Percentiles rank a stretch among this genome's conserved stretches.
Conservation (phyloP, 768 basidiomycete species). For the Termitomyces bulborhizus region DNA sequence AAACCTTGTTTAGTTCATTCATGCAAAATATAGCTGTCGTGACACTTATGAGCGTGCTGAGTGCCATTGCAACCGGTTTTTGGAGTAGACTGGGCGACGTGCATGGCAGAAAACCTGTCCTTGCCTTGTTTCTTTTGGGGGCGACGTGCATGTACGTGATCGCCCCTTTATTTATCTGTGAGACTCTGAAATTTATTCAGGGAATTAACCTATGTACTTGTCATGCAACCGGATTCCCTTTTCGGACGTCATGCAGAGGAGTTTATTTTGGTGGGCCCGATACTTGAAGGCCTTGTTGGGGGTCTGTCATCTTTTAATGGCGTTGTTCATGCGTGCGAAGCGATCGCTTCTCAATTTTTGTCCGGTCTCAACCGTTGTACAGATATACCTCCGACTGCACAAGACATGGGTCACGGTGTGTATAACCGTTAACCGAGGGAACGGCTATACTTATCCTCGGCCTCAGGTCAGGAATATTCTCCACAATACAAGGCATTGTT, state of each 20-base stretch:
- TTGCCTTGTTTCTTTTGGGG: slow-evolving; percentile 61
- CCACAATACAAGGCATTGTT: slow-evolving; percentile 66
- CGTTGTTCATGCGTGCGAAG: slow-evolving; percentile 60
- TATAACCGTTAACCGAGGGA: background rate
- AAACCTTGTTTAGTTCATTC: background rate
- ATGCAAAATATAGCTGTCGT: slow-evolving; percentile 44
- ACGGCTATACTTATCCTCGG: background rate
- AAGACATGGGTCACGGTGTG: slow-evolving; percentile 40
- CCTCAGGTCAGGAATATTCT: slow-evolving; percentile 45
- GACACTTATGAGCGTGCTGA: slow-evolving; percentile 70
- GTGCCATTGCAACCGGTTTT: slow-evolving; percentile 78
- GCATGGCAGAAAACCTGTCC: slow-evolving; percentile 69
- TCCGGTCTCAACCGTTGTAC: slow-evolving; percentile 12
- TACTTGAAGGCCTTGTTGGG: slow-evolving; percentile 75
- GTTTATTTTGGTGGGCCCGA: slow-evolving; percentile 70
- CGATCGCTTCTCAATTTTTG: slow-evolving; percentile 32
- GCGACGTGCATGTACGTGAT: slow-evolving; percentile 64
- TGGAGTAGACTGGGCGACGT: slow-evolving; percentile 82
- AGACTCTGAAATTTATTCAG: slow-evolving; percentile 30
- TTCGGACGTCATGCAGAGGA: slow-evolving; percentile 55
- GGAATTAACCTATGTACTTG: slow-evolving; percentile 75
- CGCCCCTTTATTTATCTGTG: background rate
- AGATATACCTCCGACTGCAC: slow-evolving; percentile 54
- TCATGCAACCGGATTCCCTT: slow-evolving; percentile 50
- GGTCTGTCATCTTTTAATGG: slow-evolving; percentile 61